Evolutionary conservation across 441 rosid species (phyloP).

Genomic region (Adansonia rubrostipa): DNA sequence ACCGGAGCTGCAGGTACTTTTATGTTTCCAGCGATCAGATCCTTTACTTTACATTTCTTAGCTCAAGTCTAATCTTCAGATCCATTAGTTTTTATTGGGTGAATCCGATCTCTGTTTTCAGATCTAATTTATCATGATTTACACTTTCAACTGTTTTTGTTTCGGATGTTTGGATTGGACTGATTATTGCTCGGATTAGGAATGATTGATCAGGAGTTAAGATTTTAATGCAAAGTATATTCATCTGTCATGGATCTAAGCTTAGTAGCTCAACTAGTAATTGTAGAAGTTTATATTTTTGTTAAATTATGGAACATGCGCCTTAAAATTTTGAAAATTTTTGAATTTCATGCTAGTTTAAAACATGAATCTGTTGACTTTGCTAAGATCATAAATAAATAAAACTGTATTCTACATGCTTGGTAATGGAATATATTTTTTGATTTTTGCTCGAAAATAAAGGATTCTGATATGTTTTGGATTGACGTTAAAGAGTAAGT

Average conservation of each 20-base stretch:
- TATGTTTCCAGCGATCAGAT: slow-evolving; percentile 11
- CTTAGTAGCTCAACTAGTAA: neutral
- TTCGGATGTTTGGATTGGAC: neutral
- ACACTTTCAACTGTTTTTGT: neutral
- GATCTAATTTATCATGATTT: neutral
- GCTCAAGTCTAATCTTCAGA: slow-evolving; percentile 7
- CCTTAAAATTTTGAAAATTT: too few species aligned
- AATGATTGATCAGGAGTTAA: neutral
- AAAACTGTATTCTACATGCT: neutral
- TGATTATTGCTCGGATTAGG: slow-evolving; percentile 1
- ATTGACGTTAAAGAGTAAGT: neutral
- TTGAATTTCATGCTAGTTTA: neutral
- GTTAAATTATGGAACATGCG: neutral
- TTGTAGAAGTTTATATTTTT: neutral
- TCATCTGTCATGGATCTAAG: neutral
- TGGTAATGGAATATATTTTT: neutral
- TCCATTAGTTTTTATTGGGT: neutral
- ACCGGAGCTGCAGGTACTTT: slow-evolving; percentile 88
- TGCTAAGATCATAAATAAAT: neutral
- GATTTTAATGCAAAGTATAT: neutral
- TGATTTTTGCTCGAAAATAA: neutral
- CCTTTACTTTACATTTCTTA: slow-evolving; percentile 13
- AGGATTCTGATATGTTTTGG: neutral
- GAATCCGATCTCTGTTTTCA: neutral
- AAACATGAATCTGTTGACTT: neutral